These are phyloP conservation scores for Bipolaris sorokiniana DNA, from an alignment of 2,329 filamentous ascomycete species.

Conservation along the genomic window DNA sequence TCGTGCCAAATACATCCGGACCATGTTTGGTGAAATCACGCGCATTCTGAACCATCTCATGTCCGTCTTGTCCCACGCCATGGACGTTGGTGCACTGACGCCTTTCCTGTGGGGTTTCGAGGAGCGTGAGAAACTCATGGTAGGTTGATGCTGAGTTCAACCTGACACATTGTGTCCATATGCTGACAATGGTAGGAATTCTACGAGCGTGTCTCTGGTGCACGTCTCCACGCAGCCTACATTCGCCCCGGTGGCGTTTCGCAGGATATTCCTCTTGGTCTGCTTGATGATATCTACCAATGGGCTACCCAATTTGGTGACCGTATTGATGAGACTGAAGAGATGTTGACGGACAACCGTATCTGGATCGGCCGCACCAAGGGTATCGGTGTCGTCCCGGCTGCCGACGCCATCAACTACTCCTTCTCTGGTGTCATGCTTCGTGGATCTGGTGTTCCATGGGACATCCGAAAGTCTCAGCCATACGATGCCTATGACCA, in stretches of 20 bases:
- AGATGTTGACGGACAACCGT: conserved; percentile 98
- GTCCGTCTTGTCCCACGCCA: conserved; percentile 95
- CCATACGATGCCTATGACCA: conserved; percentile 98
- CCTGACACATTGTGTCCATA: background rate
- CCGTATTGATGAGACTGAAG: conserved; percentile 97
- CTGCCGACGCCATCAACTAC: conserved; percentile 94
- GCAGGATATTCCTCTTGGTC: conserved; percentile 90
- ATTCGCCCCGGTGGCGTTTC: conserved; percentile 95
- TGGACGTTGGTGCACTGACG: conserved; percentile 97
- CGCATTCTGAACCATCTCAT: conserved; percentile 96
- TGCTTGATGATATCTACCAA: conserved; percentile 98
- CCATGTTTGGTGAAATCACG: conserved; percentile 93
- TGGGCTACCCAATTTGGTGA: conserved; percentile 99
- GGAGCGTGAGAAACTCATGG: conserved; percentile 99
- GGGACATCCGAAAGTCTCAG: conserved; percentile 94
- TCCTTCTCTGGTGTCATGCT: conserved; percentile 98
- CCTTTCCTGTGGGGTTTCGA: conserved; percentile 99
- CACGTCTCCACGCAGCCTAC: conserved; percentile 95
- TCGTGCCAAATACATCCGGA: conserved; percentile 95
- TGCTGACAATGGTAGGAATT: conserved; percentile 74
- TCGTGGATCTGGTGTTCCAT: conserved; percentile 92
- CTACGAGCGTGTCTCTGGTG: conserved; percentile 98
- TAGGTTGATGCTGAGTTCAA: conserved; percentile 51
- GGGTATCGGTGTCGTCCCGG: conserved; percentile 88
- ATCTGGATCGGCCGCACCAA: conserved; percentile 97